Percentiles rank a stretch among this genome's conserved stretches.
Evolutionary conservation across 768 basidiomycete species (phyloP).

Genomic region (Suillus lakei): DNA sequence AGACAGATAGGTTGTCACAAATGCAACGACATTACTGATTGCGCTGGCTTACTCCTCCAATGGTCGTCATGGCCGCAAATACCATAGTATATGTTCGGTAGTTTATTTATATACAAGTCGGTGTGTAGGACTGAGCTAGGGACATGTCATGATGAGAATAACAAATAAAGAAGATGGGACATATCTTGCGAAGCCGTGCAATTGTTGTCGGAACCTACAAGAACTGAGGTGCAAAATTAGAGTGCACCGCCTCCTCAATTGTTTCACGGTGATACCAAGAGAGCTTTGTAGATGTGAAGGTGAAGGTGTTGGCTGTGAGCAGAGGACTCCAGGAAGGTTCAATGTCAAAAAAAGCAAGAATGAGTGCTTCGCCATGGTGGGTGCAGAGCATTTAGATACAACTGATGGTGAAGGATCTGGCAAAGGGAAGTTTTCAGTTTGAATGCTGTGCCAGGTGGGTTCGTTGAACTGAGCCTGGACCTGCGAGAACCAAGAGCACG

Average conservation of each 20-base stretch:
- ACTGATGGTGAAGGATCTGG: neutral
- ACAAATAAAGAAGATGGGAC: neutral
- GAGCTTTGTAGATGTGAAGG: constrained; percentile 40
- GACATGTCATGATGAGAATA: no score
- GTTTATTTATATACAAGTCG: no score
- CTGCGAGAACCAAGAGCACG: neutral
- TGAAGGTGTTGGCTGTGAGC: constrained; percentile 22
- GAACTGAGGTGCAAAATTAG: neutral
- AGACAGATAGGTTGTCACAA: no score
- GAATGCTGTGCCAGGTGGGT: neutral
- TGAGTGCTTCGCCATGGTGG: neutral
- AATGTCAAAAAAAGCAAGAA: neutral
- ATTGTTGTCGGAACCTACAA: neutral
- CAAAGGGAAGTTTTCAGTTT: neutral
- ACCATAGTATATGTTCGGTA: no score
- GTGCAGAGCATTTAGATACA: neutral
- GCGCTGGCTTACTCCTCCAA: no score
- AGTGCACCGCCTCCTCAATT: neutral
- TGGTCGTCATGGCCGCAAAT: no score
- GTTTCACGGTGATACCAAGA: constrained; percentile 36
- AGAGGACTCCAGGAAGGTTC: constrained; percentile 48
- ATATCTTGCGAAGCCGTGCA: neutral
- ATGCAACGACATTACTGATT: no score
- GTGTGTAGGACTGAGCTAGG: no score
- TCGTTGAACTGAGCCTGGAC: neutral